Evolutionary conservation across 1,139 yeast species (phyloP).

Genomic region (Arxiozyma bovina): DNA sequence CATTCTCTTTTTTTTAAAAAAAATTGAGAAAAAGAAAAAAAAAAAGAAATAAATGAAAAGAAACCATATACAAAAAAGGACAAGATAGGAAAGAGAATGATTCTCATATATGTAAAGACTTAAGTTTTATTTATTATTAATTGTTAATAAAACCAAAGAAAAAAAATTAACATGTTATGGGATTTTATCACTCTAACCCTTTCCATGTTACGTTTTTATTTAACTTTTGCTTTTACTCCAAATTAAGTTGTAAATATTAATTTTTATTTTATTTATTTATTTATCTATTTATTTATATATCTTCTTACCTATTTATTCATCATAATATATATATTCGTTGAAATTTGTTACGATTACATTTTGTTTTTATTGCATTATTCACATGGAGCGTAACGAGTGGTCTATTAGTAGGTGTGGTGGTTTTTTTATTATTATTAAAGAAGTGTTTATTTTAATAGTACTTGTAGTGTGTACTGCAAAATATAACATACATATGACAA

Average conservation of each 20-base stretch:
- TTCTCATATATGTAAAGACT: neutral
- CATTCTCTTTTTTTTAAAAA: neutral
- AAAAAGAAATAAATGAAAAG: neutral
- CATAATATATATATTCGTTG: too few species aligned
- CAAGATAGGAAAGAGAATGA: neutral
- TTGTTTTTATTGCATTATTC: too few species aligned
- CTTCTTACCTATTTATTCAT: conserved; percentile 8
- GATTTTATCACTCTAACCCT: too few species aligned
- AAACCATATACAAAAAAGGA: neutral
- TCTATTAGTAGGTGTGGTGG: neutral
- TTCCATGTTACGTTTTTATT: too few species aligned
- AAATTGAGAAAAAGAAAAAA: too few species aligned
- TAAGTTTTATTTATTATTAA: too few species aligned
- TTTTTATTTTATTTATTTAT: neutral
- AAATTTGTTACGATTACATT: too few species aligned
- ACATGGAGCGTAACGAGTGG: too few species aligned
- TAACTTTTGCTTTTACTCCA: too few species aligned
- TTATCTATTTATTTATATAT: neutral
- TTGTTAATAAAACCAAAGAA: neutral
- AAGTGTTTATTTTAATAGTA: neutral
- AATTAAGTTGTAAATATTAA: too few species aligned
- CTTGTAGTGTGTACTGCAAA: neutral
- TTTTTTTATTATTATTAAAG: neutral
- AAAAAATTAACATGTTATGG: too few species aligned
- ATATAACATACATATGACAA: neutral